A percentile compares a stretch with the other conserved stretches of the same genome.
Evolutionary conservation across 2,329 filamentous ascomycete genomes (phyloP).

Genomic region (Hypoxylon sp.): DNA sequence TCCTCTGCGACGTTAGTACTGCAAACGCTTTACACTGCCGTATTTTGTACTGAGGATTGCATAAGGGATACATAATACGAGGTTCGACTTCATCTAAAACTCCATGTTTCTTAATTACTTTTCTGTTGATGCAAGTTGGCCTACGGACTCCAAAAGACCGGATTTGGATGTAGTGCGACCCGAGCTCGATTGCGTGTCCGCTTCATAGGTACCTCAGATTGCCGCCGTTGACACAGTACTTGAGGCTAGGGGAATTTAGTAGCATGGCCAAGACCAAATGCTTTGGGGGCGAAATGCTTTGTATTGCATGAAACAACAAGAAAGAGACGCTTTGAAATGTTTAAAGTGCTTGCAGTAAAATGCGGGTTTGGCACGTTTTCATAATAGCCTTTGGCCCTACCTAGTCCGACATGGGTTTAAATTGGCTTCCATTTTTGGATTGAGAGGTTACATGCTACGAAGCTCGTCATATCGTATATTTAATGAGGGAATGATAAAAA

Average conservation of each 20-base stretch:
- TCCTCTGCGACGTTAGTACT: slow-evolving; percentile 10
- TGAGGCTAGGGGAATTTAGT: slow-evolving; percentile 1
- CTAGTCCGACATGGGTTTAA: slow-evolving; percentile 43
- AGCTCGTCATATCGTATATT: slow-evolving; percentile 17
- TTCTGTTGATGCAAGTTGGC: background rate
- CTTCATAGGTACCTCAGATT: background rate
- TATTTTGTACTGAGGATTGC: slow-evolving; percentile 5
- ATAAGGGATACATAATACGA: slow-evolving; percentile 23
- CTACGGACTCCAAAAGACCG: background rate
- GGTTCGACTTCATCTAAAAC: slow-evolving; percentile 8
- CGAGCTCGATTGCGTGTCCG: slow-evolving; percentile 13
- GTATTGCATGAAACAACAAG: slow-evolving; percentile 15
- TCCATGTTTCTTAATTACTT: slow-evolving; percentile 2
- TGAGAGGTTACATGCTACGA: slow-evolving; percentile 24
- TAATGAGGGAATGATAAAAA: slow-evolving; percentile 18
- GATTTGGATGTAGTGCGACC: slow-evolving; percentile 7
- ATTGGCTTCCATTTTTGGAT: slow-evolving; percentile 41
- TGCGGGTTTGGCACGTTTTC: slow-evolving; percentile 43
- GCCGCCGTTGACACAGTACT: slow-evolving; percentile 14
- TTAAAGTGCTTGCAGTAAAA: slow-evolving; percentile 46
- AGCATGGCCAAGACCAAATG: slow-evolving; percentile 14
- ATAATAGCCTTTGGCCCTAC: slow-evolving; percentile 26
- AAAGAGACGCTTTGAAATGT: slow-evolving; percentile 36
- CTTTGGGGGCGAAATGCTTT: background rate
- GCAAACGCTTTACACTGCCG: slow-evolving; percentile 3